phyloP scores from a whole-genome alignment of 1,284 basidiomycete species.

The Trichosporon ovoides region DNA sequence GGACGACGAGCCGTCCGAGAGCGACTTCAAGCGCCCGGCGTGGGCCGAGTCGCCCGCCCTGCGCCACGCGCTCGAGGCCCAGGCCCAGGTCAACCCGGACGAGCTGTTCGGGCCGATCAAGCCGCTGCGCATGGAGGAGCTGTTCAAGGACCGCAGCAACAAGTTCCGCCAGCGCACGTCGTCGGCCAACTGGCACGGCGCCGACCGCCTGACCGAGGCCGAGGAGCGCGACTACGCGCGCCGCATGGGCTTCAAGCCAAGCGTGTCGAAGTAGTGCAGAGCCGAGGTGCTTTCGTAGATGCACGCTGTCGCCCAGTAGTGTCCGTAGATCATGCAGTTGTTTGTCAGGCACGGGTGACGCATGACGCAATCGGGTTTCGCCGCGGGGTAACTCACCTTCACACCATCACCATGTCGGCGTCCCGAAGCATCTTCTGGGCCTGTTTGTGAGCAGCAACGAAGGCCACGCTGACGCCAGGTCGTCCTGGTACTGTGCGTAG shows the following conservation, averaged over 20 bases:
- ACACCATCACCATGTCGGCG: neutral
- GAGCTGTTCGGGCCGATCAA: constrained; percentile 82
- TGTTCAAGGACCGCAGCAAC: constrained; percentile 57
- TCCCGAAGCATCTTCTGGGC: constrained; percentile 24
- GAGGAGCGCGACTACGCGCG: constrained; percentile 81
- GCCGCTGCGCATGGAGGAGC: constrained; percentile 69
- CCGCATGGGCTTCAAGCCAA: constrained; percentile 74
- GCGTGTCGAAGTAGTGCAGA: too few species aligned
- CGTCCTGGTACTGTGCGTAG: constrained; percentile 45
- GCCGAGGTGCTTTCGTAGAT: too few species aligned
- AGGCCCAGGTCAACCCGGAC: constrained; percentile 82
- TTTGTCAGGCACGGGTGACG: neutral
- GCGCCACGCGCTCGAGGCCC: constrained; percentile 65
- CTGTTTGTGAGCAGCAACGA: constrained; percentile 23
- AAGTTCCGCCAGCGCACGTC: constrained; percentile 79
- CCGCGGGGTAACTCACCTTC: neutral
- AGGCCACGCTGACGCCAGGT: constrained; percentile 25
- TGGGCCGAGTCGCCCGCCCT: constrained; percentile 91
- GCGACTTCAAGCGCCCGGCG: constrained; percentile 55
- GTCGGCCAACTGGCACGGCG: constrained; percentile 86
- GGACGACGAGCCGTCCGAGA: constrained; percentile 73
- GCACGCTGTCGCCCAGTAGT: constrained; percentile 9
- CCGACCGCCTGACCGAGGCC: constrained; percentile 71
- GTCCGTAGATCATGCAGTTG: neutral
- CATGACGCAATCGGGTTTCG: neutral